Percentiles rank a stretch among this genome's conserved stretches.
Conservation (phyloP, 2,329 filamentous ascomycete species). For the Thelonectria blattea region DNA sequence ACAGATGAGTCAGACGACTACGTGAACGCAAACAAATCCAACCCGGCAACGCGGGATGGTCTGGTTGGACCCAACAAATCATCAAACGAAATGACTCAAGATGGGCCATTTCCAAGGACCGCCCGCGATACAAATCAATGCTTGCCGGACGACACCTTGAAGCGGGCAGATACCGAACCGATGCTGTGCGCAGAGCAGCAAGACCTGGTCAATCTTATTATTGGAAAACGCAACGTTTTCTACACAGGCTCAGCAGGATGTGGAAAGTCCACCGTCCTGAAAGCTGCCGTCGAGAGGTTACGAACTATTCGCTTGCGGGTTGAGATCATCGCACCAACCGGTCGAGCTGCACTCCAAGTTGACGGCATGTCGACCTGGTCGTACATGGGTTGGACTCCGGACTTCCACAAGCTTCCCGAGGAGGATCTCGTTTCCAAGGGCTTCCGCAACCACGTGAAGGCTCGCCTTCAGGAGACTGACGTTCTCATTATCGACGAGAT, state of each 20-base stretch:
- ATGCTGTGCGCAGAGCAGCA: slow-evolving; percentile 34
- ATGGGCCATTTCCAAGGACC: neutral
- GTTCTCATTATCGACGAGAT: slow-evolving; percentile 71
- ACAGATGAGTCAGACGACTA: no score
- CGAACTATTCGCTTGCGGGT: slow-evolving; percentile 41
- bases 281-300: slow-evolving; percentile 29
- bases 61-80: neutral
- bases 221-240: slow-evolving; percentile 62
- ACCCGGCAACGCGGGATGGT: neutral
- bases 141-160: neutral
- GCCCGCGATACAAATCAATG: neutral
- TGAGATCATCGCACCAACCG: slow-evolving; percentile 64
- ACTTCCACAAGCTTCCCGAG: slow-evolving; percentile 29
- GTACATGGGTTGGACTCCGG: slow-evolving; percentile 62
- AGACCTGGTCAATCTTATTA: slow-evolving; percentile 50
- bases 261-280: slow-evolving; percentile 39
- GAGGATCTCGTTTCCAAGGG: neutral
- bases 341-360: slow-evolving; percentile 63
- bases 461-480: slow-evolving; percentile 52
- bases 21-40: neutral
- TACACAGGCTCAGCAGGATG: slow-evolving; percentile 67
- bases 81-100: no score
- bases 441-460: slow-evolving; percentile 22
- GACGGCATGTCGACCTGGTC: slow-evolving; percentile 62
- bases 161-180: neutral